A percentile compares a stretch with the other conserved stretches of the same genome.
Conservation (phyloP, 352 stramenopile genomes). For the Pythium utonaiense region DNA sequence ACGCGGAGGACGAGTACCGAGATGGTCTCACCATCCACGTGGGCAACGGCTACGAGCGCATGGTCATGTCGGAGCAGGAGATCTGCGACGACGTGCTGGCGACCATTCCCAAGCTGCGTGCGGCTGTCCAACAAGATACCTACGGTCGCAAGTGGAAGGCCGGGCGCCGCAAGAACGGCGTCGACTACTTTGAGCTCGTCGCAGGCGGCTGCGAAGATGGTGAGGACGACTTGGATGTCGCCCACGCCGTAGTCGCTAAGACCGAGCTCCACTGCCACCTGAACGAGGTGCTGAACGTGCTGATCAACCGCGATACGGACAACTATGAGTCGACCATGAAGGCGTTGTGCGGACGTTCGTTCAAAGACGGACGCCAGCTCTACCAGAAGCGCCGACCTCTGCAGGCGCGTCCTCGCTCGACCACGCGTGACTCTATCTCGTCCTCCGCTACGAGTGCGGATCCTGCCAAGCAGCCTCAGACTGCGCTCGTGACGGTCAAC, state of each 20-base stretch:
- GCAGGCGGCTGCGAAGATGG: conserved; percentile 19
- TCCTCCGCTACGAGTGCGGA: background rate
- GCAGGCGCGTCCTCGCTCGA: conserved; percentile 2
- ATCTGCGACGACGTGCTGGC: conserved; percentile 58
- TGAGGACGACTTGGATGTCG: conserved; percentile 43
- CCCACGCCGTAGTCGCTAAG: conserved; percentile 48
- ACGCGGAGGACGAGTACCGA: background rate
- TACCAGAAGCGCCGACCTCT: conserved; percentile 31
- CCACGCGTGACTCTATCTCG: background rate
- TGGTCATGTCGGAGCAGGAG: conserved; percentile 44
- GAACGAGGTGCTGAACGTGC: conserved; percentile 60
- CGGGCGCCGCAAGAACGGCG: conserved; percentile 29
- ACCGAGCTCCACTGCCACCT: conserved; percentile 52
- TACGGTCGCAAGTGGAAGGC: conserved; percentile 37
- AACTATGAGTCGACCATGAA: conserved; percentile 49
- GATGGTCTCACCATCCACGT: conserved; percentile 13
- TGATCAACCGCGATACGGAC: conserved; percentile 40
- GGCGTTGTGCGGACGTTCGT: conserved; percentile 43
- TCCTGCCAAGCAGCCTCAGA: background rate
- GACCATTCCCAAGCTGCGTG: conserved; percentile 54
- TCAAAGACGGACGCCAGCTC: conserved; percentile 44
- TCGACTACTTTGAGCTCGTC: conserved; percentile 45
- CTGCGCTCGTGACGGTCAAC: conserved; percentile 19
- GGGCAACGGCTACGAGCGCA: conserved; percentile 19
- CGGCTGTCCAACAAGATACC: conserved; percentile 31